Percentiles rank a stretch among this genome's conserved stretches.
Evolutionary conservation across 1,284 basidiomycete species (phyloP).

Genomic region (Microbotryum lychnidis-dioicae): DNA sequence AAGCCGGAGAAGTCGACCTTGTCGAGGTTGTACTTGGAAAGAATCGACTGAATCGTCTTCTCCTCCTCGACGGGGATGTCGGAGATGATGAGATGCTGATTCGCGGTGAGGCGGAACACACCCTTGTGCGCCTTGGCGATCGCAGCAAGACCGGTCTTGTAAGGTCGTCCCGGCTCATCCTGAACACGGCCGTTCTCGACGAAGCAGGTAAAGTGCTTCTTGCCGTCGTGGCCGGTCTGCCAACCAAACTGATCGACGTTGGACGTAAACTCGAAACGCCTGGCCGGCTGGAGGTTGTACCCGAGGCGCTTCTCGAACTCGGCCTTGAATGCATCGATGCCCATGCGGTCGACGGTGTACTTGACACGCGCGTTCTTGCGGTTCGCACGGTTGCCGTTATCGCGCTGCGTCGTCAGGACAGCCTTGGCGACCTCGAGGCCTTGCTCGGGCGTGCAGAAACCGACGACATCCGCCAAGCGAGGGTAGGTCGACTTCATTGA

Average conservation of each 20-base stretch:
- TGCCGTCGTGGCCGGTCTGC: conserved; percentile 77
- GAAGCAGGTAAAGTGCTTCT: conserved; percentile 81
- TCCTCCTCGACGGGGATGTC: conserved; percentile 59
- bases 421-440: conserved; percentile 80
- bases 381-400: conserved; percentile 87
- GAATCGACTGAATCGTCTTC: conserved; percentile 57
- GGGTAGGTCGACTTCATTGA: conserved; percentile 99
- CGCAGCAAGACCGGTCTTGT: conserved; percentile 87
- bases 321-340: conserved; percentile 70
- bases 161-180: conserved; percentile 76
- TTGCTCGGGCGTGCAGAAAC: conserved; percentile 85
- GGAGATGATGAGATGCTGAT: conserved; percentile 88
- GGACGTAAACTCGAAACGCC: conserved; percentile 71
- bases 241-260: conserved; percentile 95
- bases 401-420: conserved; percentile 87
- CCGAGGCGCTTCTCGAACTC: conserved; percentile 88
- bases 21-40: conserved; percentile 85
- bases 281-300: conserved; percentile 63
- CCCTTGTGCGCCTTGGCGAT: conserved; percentile 93
- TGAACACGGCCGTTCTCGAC: conserved; percentile 96
- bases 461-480: conserved; percentile 75
- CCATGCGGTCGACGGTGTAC: conserved; percentile 95
- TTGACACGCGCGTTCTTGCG: conserved; percentile 57
- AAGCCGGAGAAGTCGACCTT: conserved; percentile 73
- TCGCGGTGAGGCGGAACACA: conserved; percentile 72